Conservation (phyloP, 2,329 filamentous ascomycete species). For the Aspergillus sojae region DNA sequence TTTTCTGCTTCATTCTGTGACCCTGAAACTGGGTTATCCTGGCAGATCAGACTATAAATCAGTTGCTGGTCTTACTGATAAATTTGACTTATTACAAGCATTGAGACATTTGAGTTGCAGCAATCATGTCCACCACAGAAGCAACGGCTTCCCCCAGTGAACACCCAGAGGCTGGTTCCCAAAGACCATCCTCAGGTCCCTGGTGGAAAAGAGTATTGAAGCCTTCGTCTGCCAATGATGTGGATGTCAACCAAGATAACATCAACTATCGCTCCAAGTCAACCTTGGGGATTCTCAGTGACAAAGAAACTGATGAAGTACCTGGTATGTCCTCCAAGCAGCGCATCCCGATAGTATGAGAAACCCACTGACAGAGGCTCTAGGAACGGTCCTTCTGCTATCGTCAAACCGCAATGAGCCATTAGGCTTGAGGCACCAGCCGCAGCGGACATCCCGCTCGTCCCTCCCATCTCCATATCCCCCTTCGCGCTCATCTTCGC, state of each 20-base stretch:
- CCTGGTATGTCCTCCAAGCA: slow-evolving; percentile 62
- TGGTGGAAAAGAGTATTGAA: slow-evolving; percentile 28
- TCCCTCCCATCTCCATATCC: slow-evolving; percentile 53
- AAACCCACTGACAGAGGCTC: slow-evolving; percentile 10
- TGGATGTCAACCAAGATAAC: slow-evolving; percentile 18
- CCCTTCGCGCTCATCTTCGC: slow-evolving; percentile 43
- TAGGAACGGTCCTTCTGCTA: slow-evolving; percentile 64
- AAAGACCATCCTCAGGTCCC: neutral
- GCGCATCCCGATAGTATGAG: neutral
- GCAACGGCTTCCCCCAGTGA: neutral
- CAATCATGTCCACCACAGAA: neutral
- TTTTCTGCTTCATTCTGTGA: neutral
- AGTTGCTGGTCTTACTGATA: neutral
- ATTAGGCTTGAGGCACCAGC: slow-evolving; percentile 63
- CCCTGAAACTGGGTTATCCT: neutral
- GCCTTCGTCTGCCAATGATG: slow-evolving; percentile 2
- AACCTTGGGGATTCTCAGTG: slow-evolving; percentile 80
- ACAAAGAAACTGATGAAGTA: slow-evolving; percentile 79
- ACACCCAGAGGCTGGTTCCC: neutral
- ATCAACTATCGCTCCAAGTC: slow-evolving; percentile 47
- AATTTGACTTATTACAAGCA: neutral
- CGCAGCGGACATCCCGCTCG: slow-evolving; percentile 60
- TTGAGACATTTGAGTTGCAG: neutral
- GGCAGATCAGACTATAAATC: neutral
- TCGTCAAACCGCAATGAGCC: slow-evolving; percentile 65